These are phyloP conservation scores for Boletus fagicola DNA, from an alignment of 768 basidiomycete genomes.

Conservation along the genomic window DNA sequence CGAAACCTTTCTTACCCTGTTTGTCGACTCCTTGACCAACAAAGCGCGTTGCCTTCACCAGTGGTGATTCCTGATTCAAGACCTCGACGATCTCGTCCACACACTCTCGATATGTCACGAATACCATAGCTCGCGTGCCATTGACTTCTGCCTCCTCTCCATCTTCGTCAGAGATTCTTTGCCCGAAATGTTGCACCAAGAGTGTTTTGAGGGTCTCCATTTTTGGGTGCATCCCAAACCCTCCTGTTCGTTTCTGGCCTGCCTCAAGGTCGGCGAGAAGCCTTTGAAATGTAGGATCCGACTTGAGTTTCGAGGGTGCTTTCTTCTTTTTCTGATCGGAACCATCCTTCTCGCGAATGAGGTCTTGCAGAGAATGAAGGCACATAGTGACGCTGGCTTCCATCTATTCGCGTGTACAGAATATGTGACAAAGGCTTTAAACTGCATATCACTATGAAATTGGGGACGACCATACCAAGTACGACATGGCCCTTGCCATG, in stretches of 20 bases:
- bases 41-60: slow-evolving; percentile 82
- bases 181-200: slow-evolving; percentile 72
- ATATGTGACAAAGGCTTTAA: not conserved
- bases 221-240: slow-evolving; percentile 81
- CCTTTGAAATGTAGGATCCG: slow-evolving; percentile 59
- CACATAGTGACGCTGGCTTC: slow-evolving; percentile 84
- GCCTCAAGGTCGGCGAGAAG: slow-evolving; percentile 66
- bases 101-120: slow-evolving; percentile 84
- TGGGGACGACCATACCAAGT: slow-evolving; percentile 57
- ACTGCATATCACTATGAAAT: not conserved
- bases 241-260: slow-evolving; percentile 44
- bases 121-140: slow-evolving; percentile 85
- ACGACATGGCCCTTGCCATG: slow-evolving; percentile 82
- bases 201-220: slow-evolving; percentile 79
- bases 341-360: slow-evolving; percentile 42
- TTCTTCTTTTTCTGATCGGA: slow-evolving; percentile 38
- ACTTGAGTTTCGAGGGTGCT: slow-evolving; percentile 40
- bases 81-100: slow-evolving; percentile 88
- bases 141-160: slow-evolving; percentile 27
- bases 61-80: slow-evolving; percentile 70
- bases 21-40: slow-evolving; percentile 89
- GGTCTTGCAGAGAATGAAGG: slow-evolving; percentile 56
- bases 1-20: slow-evolving; percentile 81
- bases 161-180: slow-evolving; percentile 41
- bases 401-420: slow-evolving; percentile 45